phyloP scores from a whole-genome alignment of 1,139 yeast genomes.

The Nakaseomyces bracarensis region DNA sequence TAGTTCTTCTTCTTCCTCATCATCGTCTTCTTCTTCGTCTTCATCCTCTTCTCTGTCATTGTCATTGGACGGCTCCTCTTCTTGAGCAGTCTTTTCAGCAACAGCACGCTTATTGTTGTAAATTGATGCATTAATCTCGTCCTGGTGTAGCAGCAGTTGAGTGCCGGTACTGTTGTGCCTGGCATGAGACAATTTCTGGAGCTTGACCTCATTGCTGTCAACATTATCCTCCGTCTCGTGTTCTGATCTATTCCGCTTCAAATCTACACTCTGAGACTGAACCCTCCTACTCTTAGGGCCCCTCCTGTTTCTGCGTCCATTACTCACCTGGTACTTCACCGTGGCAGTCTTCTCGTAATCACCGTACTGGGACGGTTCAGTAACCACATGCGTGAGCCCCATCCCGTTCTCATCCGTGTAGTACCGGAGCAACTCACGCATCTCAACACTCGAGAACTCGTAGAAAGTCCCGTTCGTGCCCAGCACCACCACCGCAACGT shows the following conservation, averaged over 20 bases:
- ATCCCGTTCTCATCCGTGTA: constrained; percentile 36
- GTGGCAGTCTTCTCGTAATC: constrained; percentile 23
- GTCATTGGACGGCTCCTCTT: not conserved
- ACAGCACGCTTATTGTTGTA: not conserved
- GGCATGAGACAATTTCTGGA: not conserved
- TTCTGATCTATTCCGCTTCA: not conserved
- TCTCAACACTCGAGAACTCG: constrained; percentile 71
- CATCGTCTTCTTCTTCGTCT: not conserved
- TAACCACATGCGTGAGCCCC: constrained; percentile 44
- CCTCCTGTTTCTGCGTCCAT: constrained; percentile 16
- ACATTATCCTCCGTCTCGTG: not conserved
- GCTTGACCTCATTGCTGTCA: not conserved
- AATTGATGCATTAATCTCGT: not conserved
- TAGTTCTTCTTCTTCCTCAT: not conserved
- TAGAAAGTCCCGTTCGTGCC: constrained; percentile 70
- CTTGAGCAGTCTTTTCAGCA: not conserved
- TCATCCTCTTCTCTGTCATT: not conserved
- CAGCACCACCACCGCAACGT: constrained; percentile 78
- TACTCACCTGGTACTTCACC: constrained; percentile 22
- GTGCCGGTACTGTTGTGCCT: constrained; percentile 4
- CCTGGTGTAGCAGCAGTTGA: not conserved
- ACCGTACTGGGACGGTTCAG: constrained; percentile 54
- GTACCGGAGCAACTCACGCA: constrained; percentile 49
- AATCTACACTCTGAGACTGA: constrained; percentile 4
- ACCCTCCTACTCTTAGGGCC: not conserved